These are phyloP conservation scores for Pinus taeda DNA, from an alignment of 75 land plant genomes.

Conservation along the genomic window DNA sequence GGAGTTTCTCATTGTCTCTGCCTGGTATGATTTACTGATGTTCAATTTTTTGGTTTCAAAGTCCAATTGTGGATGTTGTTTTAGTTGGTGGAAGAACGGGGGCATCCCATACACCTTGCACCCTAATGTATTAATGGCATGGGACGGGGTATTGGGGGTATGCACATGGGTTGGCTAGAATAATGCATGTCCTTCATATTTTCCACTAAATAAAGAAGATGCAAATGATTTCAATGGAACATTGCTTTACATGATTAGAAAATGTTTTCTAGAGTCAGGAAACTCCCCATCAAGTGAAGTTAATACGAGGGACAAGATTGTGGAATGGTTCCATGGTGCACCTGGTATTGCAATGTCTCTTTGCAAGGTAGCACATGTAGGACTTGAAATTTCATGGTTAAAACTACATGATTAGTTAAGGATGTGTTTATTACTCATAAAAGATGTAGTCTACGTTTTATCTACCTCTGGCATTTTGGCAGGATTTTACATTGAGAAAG, in stretches of 20 bases:
- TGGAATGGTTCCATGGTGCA: slow-evolving; percentile 88
- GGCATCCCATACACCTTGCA: slow-evolving; percentile 47
- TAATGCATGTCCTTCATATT: slow-evolving; percentile 70
- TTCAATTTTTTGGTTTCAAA: slow-evolving; percentile 8
- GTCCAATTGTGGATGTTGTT: slow-evolving; percentile 65
- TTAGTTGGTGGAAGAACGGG: slow-evolving; percentile 70
- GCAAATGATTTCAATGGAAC: slow-evolving; percentile 54
- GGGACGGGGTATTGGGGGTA: slow-evolving; percentile 79
- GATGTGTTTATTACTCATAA: no score
- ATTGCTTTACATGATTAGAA: slow-evolving; percentile 66
- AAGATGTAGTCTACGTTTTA: no score
- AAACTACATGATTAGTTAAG: no score
- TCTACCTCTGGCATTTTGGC: no score
- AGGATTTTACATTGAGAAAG: no score
- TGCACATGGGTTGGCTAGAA: slow-evolving; percentile 81
- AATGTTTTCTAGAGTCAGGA: slow-evolving; percentile 46
- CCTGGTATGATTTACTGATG: not conserved
- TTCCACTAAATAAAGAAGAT: slow-evolving; percentile 42
- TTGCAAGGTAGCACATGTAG: slow-evolving; percentile 69
- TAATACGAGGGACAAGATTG: slow-evolving; percentile 50
- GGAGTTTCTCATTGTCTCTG: not conserved
- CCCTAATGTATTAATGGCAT: slow-evolving; percentile 87
- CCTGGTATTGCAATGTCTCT: slow-evolving; percentile 55
- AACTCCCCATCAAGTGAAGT: slow-evolving; percentile 68
- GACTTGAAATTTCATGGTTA: not conserved